phyloP scores from a whole-genome alignment of 164 flowering plant species.

The Annona squamosa region DNA sequence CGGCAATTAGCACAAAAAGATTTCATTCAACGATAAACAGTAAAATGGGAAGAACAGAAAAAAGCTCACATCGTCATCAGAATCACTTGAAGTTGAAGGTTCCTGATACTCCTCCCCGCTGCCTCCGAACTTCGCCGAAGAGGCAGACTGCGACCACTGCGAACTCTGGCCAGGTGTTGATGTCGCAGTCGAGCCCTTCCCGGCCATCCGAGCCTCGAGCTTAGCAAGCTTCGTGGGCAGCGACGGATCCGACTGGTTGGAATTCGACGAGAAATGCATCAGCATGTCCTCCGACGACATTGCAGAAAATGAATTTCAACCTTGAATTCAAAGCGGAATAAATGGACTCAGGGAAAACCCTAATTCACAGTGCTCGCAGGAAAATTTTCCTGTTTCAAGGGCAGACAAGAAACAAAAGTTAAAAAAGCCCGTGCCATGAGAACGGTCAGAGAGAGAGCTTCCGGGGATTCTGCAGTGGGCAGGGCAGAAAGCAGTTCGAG shows the following conservation, averaged over 20 bases:
- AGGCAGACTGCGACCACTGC: conserved; percentile 29
- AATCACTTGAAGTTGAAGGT: conserved; percentile 53
- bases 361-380: conserved; percentile 4
- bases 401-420: neutral
- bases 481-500: neutral
- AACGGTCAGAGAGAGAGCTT: neutral
- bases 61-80: conserved; percentile 70
- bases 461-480: neutral
- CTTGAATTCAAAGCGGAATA: neutral
- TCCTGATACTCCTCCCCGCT: conserved; percentile 30
- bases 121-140: conserved; percentile 32
- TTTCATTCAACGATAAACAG: too few species aligned
- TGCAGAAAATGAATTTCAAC: neutral
- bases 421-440: conserved; percentile 2
- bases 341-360: conserved; percentile 6
- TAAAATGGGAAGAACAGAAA: neutral
- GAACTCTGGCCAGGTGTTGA: conserved; percentile 23
- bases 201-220: conserved; percentile 91
- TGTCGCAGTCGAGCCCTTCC: conserved; percentile 43
- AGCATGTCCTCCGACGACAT: conserved; percentile 72
- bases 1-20: neutral
- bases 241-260: conserved; percentile 84
- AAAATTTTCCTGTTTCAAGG: neutral
- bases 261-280: conserved; percentile 74
- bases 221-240: conserved; percentile 84